A percentile compares a stretch with the other conserved stretches of the same genome.
These are phyloP conservation scores for Fusarium azukiicola DNA, from an alignment of 2,329 filamentous ascomycete genomes.

Conservation along the genomic window DNA sequence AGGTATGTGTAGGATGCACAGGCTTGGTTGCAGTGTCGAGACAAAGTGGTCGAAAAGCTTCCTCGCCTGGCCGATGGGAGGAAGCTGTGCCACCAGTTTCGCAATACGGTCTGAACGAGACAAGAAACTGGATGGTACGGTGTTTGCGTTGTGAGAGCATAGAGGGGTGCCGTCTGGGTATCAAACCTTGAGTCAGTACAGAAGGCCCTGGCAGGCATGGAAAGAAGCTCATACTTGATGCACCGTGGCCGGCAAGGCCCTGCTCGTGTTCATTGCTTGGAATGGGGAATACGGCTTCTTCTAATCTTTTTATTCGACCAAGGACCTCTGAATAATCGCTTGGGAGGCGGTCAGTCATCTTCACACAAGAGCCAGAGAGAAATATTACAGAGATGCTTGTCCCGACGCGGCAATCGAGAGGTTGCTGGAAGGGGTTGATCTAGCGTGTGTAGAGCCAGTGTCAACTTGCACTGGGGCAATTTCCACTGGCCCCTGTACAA, in stretches of 20 bases:
- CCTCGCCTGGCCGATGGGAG: background rate
- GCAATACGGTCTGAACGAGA: background rate
- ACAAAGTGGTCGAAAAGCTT: conserved; percentile 1
- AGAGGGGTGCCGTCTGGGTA: background rate
- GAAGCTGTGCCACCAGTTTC: background rate
- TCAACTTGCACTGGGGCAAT: background rate
- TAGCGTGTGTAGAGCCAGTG: background rate
- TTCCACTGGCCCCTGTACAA: background rate
- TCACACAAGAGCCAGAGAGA: background rate
- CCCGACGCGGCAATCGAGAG: background rate
- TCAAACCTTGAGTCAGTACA: background rate
- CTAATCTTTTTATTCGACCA: background rate
- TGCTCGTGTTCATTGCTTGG: background rate
- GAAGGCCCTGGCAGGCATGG: background rate
- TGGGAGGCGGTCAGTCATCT: background rate
- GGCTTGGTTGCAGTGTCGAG: background rate
- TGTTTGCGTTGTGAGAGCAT: background rate
- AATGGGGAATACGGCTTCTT: conserved; percentile 7
- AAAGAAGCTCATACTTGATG: background rate
- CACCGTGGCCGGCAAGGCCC: background rate
- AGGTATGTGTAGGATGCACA: background rate
- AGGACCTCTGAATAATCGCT: background rate
- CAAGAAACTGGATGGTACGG: background rate
- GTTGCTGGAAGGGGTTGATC: background rate
- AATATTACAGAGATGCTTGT: background rate